Percentiles rank a stretch among this genome's conserved stretches.
Evolutionary conservation across 345 rosid species (phyloP).

Genomic region (Aquilaria sinensis): DNA sequence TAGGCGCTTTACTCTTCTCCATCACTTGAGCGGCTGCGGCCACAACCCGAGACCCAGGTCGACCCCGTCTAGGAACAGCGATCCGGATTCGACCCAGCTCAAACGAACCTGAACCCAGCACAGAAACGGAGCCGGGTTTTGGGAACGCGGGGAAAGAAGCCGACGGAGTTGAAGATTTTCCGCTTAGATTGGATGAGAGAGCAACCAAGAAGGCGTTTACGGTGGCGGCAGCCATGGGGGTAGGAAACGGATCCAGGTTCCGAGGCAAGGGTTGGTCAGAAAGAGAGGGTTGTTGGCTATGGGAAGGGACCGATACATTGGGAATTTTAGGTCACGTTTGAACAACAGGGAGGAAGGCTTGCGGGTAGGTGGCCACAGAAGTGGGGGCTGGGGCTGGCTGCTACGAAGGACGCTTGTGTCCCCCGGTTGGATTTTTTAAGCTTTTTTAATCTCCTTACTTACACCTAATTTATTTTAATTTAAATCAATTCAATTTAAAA

Average conservation of each 20-base stretch:
- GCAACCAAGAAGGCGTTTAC: constrained; percentile 45
- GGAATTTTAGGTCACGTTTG: constrained; percentile 10
- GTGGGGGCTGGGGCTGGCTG: neutral
- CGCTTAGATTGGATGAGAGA: constrained; percentile 21
- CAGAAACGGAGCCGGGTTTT: constrained; percentile 24
- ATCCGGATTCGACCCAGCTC: constrained; percentile 24
- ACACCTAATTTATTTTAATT: too few relatives aligned
- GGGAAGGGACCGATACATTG: constrained; percentile 11
- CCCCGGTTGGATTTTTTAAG: too few relatives aligned
- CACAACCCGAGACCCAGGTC: constrained; percentile 21
- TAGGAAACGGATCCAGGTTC: constrained; percentile 8
- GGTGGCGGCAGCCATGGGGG: constrained; percentile 44
- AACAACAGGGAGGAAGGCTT: constrained; percentile 8
- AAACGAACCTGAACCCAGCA: constrained; percentile 12
- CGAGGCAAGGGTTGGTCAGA: neutral
- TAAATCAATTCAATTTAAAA: too few relatives aligned
- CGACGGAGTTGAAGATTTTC: constrained; percentile 18
- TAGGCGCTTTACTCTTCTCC: constrained; percentile 40
- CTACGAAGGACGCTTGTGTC: too few relatives aligned
- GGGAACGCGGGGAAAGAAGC: constrained; percentile 18
- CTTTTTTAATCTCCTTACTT: too few relatives aligned
- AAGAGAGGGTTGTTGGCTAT: neutral
- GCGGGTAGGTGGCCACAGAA: constrained; percentile 19
- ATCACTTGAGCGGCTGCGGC: constrained; percentile 57
- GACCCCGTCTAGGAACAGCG: constrained; percentile 13